Evolutionary conservation across 2,329 filamentous ascomycete species (phyloP).

Genomic region (Chrysosporium queenslandicum): DNA sequence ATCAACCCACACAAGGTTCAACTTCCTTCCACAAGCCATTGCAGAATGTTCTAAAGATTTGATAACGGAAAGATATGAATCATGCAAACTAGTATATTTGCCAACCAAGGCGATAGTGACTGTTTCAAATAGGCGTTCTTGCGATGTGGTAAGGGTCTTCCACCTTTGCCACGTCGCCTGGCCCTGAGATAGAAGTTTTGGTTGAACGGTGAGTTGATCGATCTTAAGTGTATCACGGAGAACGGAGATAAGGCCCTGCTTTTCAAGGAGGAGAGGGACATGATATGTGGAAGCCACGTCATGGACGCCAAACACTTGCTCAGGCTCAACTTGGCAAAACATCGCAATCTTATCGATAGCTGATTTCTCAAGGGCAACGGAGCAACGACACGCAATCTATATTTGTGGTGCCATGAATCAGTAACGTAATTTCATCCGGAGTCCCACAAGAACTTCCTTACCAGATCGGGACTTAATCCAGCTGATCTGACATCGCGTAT

Average conservation of each 20-base stretch:
- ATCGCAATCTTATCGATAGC: constrained; percentile 81
- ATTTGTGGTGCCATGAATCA: neutral
- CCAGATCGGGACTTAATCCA: constrained; percentile 61
- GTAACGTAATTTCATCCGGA: neutral
- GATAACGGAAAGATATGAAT: constrained; percentile 73
- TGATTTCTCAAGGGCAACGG: constrained; percentile 58
- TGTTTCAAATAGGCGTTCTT: constrained; percentile 56
- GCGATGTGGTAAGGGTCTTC: constrained; percentile 58
- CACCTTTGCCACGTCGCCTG: constrained; percentile 65
- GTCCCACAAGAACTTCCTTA: constrained; percentile 31
- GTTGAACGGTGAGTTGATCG: constrained; percentile 45
- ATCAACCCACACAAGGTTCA: constrained; percentile 77
- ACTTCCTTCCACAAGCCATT: constrained; percentile 71
- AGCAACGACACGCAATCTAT: constrained; percentile 86
- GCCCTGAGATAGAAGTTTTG: constrained; percentile 52
- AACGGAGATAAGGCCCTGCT: constrained; percentile 64
- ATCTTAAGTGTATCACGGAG: constrained; percentile 58
- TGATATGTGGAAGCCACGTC: constrained; percentile 89
- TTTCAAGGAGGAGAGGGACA: constrained; percentile 80
- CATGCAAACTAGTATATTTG: constrained; percentile 77
- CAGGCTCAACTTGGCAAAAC: constrained; percentile 74
- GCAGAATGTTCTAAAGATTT: constrained; percentile 86
- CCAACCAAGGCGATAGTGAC: constrained; percentile 81
- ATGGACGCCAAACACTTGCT: constrained; percentile 78
- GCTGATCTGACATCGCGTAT: constrained; percentile 75